phyloP scores from a whole-genome alignment of 441 rosid genomes.

The Erodium moschatum region DNA sequence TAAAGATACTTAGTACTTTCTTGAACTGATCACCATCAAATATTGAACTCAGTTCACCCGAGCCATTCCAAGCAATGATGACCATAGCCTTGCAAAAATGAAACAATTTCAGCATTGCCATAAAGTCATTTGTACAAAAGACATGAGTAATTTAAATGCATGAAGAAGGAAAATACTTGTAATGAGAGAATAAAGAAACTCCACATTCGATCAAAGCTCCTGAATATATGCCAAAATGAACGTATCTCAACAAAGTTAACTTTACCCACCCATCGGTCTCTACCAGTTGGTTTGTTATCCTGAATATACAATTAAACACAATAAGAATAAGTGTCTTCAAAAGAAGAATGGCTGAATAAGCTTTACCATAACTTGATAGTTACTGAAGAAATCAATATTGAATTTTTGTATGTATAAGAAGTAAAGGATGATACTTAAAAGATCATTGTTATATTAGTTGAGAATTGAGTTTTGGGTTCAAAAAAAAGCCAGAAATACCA shows the following conservation, averaged over 20 bases:
- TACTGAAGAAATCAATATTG: no score
- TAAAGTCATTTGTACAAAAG: constrained; percentile 15
- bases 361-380: neutral
- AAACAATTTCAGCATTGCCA: constrained; percentile 24
- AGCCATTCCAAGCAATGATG: constrained; percentile 83
- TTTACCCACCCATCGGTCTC: constrained; percentile 85
- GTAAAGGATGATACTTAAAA: no score
- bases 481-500: no score
- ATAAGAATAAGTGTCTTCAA: neutral
- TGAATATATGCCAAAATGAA: constrained; percentile 88
- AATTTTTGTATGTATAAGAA: no score
- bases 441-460: no score
- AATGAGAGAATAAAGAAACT: constrained; percentile 77
- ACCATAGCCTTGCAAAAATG: constrained; percentile 65
- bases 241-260: constrained; percentile 98
- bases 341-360: neutral
- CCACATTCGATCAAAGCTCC: constrained; percentile 99
- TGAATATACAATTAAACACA: constrained; percentile 19
- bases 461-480: no score
- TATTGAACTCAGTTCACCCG: constrained; percentile 45
- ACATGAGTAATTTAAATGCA: neutral
- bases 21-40: constrained; percentile 55
- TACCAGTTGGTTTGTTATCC: constrained; percentile 58
- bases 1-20: constrained; percentile 78
- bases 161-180: constrained; percentile 43